Evolutionary conservation across 2,329 filamentous ascomycete genomes (phyloP), one percentile per base, ranked within the genome.

Genomic region (Aspergillus sp.): DNA sequence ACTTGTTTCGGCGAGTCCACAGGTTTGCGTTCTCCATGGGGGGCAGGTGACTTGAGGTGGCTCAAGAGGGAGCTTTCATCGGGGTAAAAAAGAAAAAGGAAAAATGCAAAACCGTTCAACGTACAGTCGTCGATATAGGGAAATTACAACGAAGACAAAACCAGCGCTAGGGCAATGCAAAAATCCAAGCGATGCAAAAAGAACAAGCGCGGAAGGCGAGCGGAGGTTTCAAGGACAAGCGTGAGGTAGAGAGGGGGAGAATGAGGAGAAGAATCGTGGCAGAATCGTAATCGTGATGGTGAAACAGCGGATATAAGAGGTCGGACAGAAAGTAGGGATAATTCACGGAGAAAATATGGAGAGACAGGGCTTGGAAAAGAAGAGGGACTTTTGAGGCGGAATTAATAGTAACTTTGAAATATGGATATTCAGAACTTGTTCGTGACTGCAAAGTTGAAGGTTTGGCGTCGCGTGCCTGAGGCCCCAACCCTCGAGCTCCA

Each of bases 1-100:
- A 80, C 78, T 80, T 80, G 62, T 76, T 75, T 69, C 77, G 75
- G 66, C 77, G 74, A 67, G 75, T 80, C 78, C 78, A 80, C 70
- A 78, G 67, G 69, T 79, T 79, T 71, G 77, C 77, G 74, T 79
- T 78, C 75, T 79, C 77, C 77, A 79, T 79, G 68, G 71, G 69
- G 66, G 68, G 57, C 51, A 51, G 20, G 67, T 62, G 70, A 63
- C 66, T 66, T 51, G 63, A 68, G 66, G 67, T 66, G 65, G 70
- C 70, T 70, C 69, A 68, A 67, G 70, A 68, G 66, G 60, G 66
- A 73, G 69, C 70, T 68, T 65, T 74, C 73, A 75, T 75, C 67
- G 68, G 73, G 64, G 64, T 64, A 49, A 24, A 46, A 51, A 51
- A 56, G 40, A 20, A 47, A 54, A 44, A 50, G 42, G 45, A 56